These are phyloP conservation scores for Symbiodinium pilosum DNA, from an alignment of 73 alveolate genomes.

Conservation along the genomic window DNA sequence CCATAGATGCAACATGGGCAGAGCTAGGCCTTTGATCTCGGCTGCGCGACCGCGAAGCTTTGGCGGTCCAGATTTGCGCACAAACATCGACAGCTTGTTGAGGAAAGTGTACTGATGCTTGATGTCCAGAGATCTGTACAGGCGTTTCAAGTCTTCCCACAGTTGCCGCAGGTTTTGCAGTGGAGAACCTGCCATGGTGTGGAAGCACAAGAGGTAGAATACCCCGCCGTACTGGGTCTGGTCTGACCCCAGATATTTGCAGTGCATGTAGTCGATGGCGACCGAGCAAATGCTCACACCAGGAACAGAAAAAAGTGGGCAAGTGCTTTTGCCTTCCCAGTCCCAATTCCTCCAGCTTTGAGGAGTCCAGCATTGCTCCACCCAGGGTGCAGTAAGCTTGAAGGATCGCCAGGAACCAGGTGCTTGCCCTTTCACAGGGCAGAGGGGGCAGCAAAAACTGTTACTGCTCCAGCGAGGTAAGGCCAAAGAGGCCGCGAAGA, in stretches of 20 bases:
- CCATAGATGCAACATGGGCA: neutral
- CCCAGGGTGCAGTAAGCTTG: neutral
- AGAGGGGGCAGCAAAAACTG: neutral
- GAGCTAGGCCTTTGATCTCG: neutral
- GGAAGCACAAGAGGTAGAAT: neutral
- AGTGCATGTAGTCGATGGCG: neutral
- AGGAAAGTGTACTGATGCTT: neutral
- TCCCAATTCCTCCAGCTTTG: neutral
- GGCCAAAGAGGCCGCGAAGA: neutral
- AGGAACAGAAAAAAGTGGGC: neutral
- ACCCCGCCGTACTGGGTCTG: neutral
- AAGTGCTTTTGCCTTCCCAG: neutral
- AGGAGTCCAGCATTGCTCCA: neutral
- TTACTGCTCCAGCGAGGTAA: slow-evolving; percentile 28
- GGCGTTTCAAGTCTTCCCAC: neutral
- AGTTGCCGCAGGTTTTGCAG: neutral
- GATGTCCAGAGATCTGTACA: neutral
- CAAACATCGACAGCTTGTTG: neutral
- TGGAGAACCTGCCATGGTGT: neutral
- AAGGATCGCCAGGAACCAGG: neutral
- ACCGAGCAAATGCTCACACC: neutral
- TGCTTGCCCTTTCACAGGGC: neutral
- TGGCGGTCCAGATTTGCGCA: neutral
- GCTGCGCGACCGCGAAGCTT: slow-evolving; percentile 13
- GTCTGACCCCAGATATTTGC: neutral